phyloP scores from a whole-genome alignment of 495 filamentous ascomycete species.

The Extremus antarcticus region DNA sequence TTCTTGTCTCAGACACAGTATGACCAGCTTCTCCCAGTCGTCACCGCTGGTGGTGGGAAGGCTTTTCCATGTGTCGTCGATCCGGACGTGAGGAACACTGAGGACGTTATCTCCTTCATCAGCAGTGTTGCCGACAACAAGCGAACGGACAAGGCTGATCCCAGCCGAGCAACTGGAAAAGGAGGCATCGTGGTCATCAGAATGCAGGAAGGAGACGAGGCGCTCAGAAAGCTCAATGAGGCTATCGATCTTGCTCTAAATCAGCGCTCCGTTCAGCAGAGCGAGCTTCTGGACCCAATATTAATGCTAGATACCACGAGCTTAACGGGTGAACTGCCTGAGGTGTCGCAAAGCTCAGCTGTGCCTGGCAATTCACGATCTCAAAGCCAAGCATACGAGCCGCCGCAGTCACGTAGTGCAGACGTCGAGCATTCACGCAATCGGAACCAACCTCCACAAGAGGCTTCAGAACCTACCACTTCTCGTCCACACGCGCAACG shows the following conservation, averaged over 20 bases:
- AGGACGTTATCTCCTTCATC: slow-evolving; percentile 70
- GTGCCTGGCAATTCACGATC: neutral
- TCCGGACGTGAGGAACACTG: slow-evolving; percentile 51
- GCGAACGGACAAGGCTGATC: slow-evolving; percentile 35
- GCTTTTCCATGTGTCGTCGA: slow-evolving; percentile 53
- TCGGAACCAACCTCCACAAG: too few species aligned
- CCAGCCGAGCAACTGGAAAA: slow-evolving; percentile 8
- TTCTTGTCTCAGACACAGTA: slow-evolving; percentile 75
- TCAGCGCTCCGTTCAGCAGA: slow-evolving; percentile 77
- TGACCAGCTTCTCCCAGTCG: slow-evolving; percentile 58
- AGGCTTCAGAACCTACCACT: neutral
- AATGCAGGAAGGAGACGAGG: slow-evolving; percentile 48
- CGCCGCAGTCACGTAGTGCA: too few species aligned
- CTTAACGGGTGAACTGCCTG: slow-evolving; percentile 52
- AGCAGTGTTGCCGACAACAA: slow-evolving; percentile 59
- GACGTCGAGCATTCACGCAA: neutral
- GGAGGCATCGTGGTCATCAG: slow-evolving; percentile 64
- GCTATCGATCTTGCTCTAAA: slow-evolving; percentile 58
- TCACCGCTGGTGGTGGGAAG: slow-evolving; percentile 76
- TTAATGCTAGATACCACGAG: slow-evolving; percentile 60
- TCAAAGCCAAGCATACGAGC: neutral
- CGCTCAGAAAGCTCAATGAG: slow-evolving; percentile 55
- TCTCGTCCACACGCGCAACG: neutral
- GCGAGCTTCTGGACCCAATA: slow-evolving; percentile 87
- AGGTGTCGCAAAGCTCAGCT: neutral